Base-by-base conservation (phyloP, 495 filamentous ascomycete species). In the Trichoderma asperelloides region DNA sequence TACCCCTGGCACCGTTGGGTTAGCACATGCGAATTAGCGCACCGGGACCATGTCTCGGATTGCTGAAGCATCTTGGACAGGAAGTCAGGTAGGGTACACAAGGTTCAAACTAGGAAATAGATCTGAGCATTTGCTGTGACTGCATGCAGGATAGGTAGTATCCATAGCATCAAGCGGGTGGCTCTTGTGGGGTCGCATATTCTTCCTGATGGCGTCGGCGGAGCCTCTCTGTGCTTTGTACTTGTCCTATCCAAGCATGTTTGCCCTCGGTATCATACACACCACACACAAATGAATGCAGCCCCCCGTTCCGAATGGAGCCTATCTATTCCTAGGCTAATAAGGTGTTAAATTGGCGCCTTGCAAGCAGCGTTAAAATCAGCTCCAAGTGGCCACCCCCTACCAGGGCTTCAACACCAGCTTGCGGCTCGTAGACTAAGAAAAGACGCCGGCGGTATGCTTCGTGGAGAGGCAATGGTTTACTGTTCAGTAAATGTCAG, bases 1-100 rank as follows among this genome's bases (percentile, higher is more conserved):
- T 60, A 60, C 55, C 55, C 55, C 55, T 60, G 55, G 55, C 55
- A 60, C 55, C 55, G 49, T 55, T 55, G 49, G 49, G 49, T 23
- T 55, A 55, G 49, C 49, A 55, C 49, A 55, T 16, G 16, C 12
- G 49, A 21, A 13, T 30, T 60, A 60, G 55, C 55, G 55, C 55
- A 27, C 16, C 12, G 23, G 23, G 27, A 21, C 55, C 25, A 27
- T 60, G 55, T 25, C 27, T 60, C 55, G 27, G 47, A 25, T 8
- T 23, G 47, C 21, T 51, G 55, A 60, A 60, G 16, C 55, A 2
- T 27, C 55, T 27, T 30, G 55, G 55, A 28, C 55, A 30, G 55
- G 25, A 23, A 27, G 55, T 9, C 55, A 30, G 55, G 55, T 3
- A 60, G 55, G 55, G 23, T 30, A 13, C 55, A 28, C 55, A 60